Evolutionary conservation across 164 flowering plant species (phyloP).

Genomic region (Litsea cubeba): DNA sequence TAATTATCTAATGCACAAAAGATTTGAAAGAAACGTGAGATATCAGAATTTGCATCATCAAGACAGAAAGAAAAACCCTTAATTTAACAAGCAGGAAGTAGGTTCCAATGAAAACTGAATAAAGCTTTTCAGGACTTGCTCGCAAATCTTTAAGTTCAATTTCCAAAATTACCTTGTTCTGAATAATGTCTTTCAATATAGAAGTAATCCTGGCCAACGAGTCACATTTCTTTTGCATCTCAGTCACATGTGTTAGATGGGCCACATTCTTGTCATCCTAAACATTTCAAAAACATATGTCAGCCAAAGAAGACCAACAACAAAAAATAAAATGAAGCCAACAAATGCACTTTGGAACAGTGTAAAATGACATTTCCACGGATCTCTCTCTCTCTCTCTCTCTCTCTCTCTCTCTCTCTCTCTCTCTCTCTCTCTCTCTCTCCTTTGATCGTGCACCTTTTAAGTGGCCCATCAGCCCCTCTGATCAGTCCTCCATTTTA

Average conservation of each 20-base stretch:
- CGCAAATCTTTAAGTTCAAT: not conserved
- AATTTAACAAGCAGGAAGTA: no score
- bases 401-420: not conserved
- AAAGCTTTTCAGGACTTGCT: not conserved
- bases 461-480: no score
- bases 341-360: no score
- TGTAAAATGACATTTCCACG: no score
- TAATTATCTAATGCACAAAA: no score
- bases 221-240: slow-evolving; percentile 92
- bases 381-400: no score
- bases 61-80: no score
- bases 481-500: no score
- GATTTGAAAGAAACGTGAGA: no score
- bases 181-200: slow-evolving; percentile 85
- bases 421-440: not conserved
- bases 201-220: slow-evolving; percentile 75
- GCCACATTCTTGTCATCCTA: slow-evolving; percentile 96
- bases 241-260: slow-evolving; percentile 89
- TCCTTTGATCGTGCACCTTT: no score
- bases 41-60: no score
- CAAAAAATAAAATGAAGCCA: no score
- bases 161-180: slow-evolving; percentile 64
- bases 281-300: not conserved
- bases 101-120: not conserved
- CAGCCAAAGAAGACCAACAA: not conserved